These are phyloP conservation scores for Aspergillus luchuensis DNA, from an alignment of 2,329 filamentous ascomycete species.

Conservation along the genomic window DNA sequence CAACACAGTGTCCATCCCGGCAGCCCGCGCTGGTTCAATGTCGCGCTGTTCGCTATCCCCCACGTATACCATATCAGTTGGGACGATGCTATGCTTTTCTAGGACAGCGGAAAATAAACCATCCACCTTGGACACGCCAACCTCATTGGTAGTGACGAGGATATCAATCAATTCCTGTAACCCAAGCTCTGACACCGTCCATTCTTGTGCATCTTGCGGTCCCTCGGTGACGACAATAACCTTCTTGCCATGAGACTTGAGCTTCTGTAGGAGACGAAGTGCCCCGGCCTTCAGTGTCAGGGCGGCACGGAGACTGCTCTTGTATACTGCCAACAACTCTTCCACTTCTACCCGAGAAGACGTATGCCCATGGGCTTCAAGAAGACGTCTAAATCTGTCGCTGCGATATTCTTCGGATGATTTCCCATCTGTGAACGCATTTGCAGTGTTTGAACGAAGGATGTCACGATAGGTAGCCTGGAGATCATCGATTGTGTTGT, in stretches of 20 bases:
- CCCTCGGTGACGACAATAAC: conserved; percentile 52
- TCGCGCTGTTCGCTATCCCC: conserved; percentile 33
- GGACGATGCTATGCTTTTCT: conserved; percentile 22
- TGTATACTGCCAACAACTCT: conserved; percentile 19
- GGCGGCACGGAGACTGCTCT: conserved; percentile 13
- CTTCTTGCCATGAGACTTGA: conserved; percentile 43
- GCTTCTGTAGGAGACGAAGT: conserved; percentile 33
- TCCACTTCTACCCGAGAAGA: conserved; percentile 11
- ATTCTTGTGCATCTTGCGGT: conserved; percentile 51
- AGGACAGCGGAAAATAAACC: conserved; percentile 33
- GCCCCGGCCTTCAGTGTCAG: conserved; percentile 44
- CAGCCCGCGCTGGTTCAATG: conserved; percentile 26
- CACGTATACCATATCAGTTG: conserved; percentile 29
- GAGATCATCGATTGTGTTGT: conserved; percentile 7
- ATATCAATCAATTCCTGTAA: conserved; percentile 31
- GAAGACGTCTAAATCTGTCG: conserved; percentile 41
- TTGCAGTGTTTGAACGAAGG: conserved; percentile 37
- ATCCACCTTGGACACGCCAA: conserved; percentile 35
- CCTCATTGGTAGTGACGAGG: conserved; percentile 37
- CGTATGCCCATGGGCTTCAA: conserved; percentile 23
- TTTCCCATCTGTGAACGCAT: conserved; percentile 50
- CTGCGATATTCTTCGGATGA: conserved; percentile 48
- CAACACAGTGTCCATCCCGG: conserved; percentile 18
- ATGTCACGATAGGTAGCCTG: conserved; percentile 37
- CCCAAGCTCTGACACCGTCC: conserved; percentile 42